Evolutionary conservation across 495 filamentous ascomycete species (phyloP).

Genomic region (Physcia stellaris): DNA sequence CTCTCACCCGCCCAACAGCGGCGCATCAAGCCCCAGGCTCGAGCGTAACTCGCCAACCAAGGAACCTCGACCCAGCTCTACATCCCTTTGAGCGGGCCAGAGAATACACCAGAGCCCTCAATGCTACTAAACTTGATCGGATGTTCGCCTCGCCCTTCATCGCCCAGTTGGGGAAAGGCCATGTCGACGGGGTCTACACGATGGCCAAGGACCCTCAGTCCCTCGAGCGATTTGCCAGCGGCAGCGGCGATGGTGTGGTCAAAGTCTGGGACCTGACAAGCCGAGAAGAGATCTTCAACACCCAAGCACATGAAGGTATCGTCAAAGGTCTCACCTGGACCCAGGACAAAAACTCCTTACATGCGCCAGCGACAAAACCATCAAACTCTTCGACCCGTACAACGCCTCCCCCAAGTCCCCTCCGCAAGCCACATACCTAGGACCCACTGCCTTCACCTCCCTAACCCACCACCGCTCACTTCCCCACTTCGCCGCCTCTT

Average conservation of each 20-base stretch:
- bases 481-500: conserved; percentile 66
- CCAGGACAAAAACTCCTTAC: conserved; percentile 67
- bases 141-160: conserved; percentile 95
- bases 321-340: conserved; percentile 90
- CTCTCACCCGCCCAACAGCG: conserved; percentile 62
- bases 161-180: conserved; percentile 72
- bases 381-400: conserved; percentile 89
- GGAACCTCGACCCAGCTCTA: conserved; percentile 83
- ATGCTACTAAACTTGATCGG: conserved; percentile 85
- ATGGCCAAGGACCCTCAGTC: conserved; percentile 58
- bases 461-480: conserved; percentile 65
- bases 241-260: conserved; percentile 73
- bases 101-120: conserved; percentile 81
- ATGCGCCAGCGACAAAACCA: conserved; percentile 70
- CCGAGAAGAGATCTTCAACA: conserved; percentile 66
- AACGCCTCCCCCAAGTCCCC: conserved; percentile 45
- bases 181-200: conserved; percentile 83
- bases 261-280: conserved; percentile 88
- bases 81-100: conserved; percentile 92
- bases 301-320: conserved; percentile 71
- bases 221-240: conserved; percentile 59
- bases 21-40: conserved; percentile 71
- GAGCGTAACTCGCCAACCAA: conserved; percentile 53
- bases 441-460: conserved; percentile 67
- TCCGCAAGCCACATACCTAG: conserved; percentile 71